Conservation (phyloP, 176 grass and related monocot species). For the Stipa capillata region DNA sequence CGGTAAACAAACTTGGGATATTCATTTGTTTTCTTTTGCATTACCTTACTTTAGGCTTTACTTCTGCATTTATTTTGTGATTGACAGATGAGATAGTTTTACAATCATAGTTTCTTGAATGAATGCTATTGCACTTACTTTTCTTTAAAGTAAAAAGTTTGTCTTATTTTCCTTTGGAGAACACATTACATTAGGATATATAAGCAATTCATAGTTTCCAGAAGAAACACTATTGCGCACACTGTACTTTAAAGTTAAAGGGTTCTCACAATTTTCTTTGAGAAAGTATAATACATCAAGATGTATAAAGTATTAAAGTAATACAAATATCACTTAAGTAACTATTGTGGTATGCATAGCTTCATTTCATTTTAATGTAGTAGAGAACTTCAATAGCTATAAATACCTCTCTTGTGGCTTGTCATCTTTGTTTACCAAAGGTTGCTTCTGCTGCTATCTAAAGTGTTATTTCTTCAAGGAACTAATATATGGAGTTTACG, state of each 20-base stretch:
- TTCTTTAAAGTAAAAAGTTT: neutral
- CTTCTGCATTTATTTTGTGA: slow-evolving; percentile 6
- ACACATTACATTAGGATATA: neutral
- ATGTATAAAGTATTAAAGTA: neutral
- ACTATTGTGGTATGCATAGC: neutral
- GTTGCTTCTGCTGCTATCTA: neutral
- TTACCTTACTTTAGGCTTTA: neutral
- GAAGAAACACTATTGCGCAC: neutral
- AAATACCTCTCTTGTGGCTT: neutral
- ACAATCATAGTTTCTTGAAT: neutral
- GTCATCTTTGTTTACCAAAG: neutral
- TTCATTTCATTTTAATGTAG: neutral
- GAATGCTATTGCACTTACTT: neutral
- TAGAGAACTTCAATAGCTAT: neutral
- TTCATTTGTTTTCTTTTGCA: neutral
- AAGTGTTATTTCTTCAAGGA: neutral
- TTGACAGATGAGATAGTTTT: neutral
- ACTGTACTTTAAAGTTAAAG: neutral
- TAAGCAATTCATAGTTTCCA: neutral
- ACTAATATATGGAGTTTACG: neutral
- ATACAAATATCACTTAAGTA: neutral
- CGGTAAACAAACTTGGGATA: slow-evolving; percentile 28
- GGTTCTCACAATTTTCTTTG: neutral
- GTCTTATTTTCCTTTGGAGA: neutral
- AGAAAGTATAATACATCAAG: neutral